Evolutionary conservation across 2,329 filamentous ascomycete genomes (phyloP).

Genomic region (Colletotrichum gigasporum): DNA sequence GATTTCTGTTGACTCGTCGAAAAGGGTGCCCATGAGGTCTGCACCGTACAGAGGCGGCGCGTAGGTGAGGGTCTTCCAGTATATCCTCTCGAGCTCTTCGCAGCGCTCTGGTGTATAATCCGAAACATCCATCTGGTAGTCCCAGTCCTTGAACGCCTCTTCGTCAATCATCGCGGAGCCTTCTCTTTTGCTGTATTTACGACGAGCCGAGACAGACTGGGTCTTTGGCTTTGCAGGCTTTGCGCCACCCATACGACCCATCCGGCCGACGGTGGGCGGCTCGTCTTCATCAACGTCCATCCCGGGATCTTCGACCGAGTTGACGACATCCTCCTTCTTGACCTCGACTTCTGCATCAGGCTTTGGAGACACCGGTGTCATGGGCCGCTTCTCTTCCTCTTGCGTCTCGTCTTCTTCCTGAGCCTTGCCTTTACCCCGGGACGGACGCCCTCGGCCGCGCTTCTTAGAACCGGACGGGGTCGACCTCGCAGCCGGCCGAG

Average conservation of each 20-base stretch:
- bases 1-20: constrained; percentile 81
- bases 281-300: constrained; percentile 47
- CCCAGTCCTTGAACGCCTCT: constrained; percentile 87
- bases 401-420: constrained; percentile 47
- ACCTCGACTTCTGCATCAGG: constrained; percentile 43
- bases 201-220: constrained; percentile 84
- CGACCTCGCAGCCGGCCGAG: constrained; percentile 34
- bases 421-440: constrained; percentile 46
- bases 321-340: constrained; percentile 46
- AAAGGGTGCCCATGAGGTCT: constrained; percentile 94
- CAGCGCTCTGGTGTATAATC: constrained; percentile 93
- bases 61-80: constrained; percentile 98
- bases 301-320: constrained; percentile 62
- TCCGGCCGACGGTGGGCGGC: constrained; percentile 41
- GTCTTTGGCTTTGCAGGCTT: constrained; percentile 66
- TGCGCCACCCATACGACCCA: constrained; percentile 59
- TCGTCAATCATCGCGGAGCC: constrained; percentile 85
- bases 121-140: constrained; percentile 87
- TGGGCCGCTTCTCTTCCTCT: constrained; percentile 32
- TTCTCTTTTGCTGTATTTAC: constrained; percentile 86
- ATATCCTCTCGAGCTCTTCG: constrained; percentile 91
- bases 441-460: constrained; percentile 50
- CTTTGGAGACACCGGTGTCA: constrained; percentile 38
- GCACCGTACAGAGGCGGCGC: constrained; percentile 95
- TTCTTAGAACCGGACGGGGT: constrained; percentile 48